phyloP scores from a whole-genome alignment of 2,329 filamentous ascomycete genomes.

The Didymosphaeria variabile region DNA sequence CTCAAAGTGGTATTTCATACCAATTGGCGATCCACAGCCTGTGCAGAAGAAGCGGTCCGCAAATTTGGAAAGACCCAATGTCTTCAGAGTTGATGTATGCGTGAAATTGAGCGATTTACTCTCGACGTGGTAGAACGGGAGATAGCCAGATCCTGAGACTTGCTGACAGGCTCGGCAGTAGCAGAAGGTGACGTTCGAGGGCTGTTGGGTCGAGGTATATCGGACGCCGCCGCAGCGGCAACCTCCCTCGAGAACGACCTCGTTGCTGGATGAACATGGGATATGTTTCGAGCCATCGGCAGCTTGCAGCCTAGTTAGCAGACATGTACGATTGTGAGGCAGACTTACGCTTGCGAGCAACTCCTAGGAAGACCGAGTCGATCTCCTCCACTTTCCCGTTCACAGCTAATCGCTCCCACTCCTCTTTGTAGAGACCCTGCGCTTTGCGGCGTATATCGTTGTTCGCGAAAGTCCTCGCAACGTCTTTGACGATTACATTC shows the following conservation, averaged over 20 bases:
- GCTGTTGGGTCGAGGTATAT: slow-evolving; percentile 51
- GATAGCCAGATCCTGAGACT: slow-evolving; percentile 56
- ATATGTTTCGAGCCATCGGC: slow-evolving; percentile 36
- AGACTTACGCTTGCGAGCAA: slow-evolving; percentile 45
- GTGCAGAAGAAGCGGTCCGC: slow-evolving; percentile 57
- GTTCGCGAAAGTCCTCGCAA: slow-evolving; percentile 37
- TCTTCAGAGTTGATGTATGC: slow-evolving; percentile 38
- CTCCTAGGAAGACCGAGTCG: slow-evolving; percentile 50
- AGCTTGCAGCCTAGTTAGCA: slow-evolving; percentile 28
- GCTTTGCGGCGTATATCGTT: slow-evolving; percentile 46
- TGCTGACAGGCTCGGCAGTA: slow-evolving; percentile 61
- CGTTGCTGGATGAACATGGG: slow-evolving; percentile 18
- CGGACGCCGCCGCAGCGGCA: slow-evolving; percentile 56
- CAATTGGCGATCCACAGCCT: slow-evolving; percentile 57
- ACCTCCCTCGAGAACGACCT: slow-evolving; percentile 49
- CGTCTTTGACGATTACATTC: slow-evolving; percentile 38
- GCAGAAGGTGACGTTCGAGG: slow-evolving; percentile 53
- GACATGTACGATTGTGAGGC: not conserved
- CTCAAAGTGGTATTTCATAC: slow-evolving; percentile 52
- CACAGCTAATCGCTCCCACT: slow-evolving; percentile 50
- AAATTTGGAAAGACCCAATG: slow-evolving; percentile 49
- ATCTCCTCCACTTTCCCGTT: slow-evolving; percentile 50
- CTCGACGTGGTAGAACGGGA: slow-evolving; percentile 54
- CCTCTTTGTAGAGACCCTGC: slow-evolving; percentile 43
- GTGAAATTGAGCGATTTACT: slow-evolving; percentile 47